Conservation (phyloP, 768 basidiomycete species). For the Macrolepiota fuliginosa region DNA sequence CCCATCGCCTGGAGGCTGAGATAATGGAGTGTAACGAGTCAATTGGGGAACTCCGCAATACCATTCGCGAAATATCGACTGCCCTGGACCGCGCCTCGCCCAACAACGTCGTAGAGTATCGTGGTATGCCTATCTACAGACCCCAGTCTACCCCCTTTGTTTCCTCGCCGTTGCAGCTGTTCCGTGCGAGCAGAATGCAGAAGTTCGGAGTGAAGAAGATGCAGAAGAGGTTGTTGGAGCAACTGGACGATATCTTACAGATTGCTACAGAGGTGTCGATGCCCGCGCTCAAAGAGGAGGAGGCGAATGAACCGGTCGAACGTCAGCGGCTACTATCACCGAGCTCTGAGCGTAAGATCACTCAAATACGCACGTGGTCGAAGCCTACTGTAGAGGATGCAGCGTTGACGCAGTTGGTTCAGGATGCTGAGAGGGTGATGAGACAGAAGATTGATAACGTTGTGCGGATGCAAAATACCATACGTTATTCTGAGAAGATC, state of each 20-base stretch:
- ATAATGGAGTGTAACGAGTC: constrained; percentile 93
- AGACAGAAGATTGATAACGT: constrained; percentile 94
- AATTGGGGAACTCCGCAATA: constrained; percentile 81
- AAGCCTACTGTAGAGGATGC: constrained; percentile 84
- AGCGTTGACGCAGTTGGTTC: constrained; percentile 77
- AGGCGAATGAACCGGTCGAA: constrained; percentile 87
- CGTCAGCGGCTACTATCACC: constrained; percentile 89
- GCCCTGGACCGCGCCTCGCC: constrained; percentile 76
- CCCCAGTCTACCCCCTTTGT: constrained; percentile 71
- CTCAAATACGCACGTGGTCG: constrained; percentile 81
- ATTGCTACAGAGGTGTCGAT: constrained; percentile 79
- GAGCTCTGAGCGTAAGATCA: constrained; percentile 83
- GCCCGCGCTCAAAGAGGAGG: constrained; percentile 89
- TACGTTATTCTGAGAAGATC: constrained; percentile 95
- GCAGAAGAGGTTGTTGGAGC: constrained; percentile 78
- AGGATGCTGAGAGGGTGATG: constrained; percentile 88
- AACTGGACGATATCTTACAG: constrained; percentile 83
- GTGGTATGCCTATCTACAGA: constrained; percentile 80
- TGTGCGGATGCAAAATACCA: constrained; percentile 94
- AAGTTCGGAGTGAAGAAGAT: constrained; percentile 77
- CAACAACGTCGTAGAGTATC: constrained; percentile 72
- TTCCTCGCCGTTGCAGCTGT: constrained; percentile 74
- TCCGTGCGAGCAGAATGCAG: constrained; percentile 77
- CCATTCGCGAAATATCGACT: constrained; percentile 74
- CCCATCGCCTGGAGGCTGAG: constrained; percentile 94